Evolutionary conservation across 2,329 filamentous ascomycete species (phyloP).

Genomic region (Teratosphaeria viscida): DNA sequence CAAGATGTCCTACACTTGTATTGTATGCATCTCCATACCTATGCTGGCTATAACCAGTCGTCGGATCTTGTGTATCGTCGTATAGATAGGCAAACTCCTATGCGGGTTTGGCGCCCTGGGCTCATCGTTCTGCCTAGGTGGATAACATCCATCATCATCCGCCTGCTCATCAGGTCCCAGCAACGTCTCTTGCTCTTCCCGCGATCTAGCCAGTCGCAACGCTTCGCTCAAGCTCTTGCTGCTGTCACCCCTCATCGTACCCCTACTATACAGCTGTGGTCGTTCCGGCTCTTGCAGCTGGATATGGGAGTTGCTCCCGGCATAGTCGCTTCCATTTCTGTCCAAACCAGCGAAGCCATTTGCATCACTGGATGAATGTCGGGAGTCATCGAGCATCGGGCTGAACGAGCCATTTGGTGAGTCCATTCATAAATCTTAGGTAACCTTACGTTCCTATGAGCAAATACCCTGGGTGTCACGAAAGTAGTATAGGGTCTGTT

Average conservation of each 20-base stretch:
- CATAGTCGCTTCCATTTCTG: not conserved
- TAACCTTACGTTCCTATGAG: not conserved
- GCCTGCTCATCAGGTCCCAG: constrained; percentile 36
- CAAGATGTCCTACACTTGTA: not conserved
- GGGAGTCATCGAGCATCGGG: not conserved
- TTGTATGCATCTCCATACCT: constrained; percentile 17
- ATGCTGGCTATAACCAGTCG: constrained; percentile 38
- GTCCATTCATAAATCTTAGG: not conserved
- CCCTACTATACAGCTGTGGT: constrained; percentile 18
- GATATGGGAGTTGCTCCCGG: constrained; percentile 14
- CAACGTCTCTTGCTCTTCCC: constrained; percentile 40
- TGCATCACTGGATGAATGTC: not conserved
- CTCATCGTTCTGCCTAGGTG: constrained; percentile 27
- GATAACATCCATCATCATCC: constrained; percentile 37
- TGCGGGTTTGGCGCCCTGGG: constrained; percentile 45
- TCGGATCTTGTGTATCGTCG: constrained; percentile 56
- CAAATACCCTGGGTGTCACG: not conserved
- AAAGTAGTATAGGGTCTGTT: not conserved
- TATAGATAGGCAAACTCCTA: constrained; percentile 60
- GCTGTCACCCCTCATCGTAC: constrained; percentile 20
- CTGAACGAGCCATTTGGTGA: not conserved
- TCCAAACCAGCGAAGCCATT: not conserved
- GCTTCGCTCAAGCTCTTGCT: constrained; percentile 28
- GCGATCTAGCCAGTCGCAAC: constrained; percentile 29
- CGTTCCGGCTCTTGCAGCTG: constrained; percentile 17